phyloP scores from a whole-genome alignment of 805 yeast species.

The Helenozyma rhizophorensis region DNA sequence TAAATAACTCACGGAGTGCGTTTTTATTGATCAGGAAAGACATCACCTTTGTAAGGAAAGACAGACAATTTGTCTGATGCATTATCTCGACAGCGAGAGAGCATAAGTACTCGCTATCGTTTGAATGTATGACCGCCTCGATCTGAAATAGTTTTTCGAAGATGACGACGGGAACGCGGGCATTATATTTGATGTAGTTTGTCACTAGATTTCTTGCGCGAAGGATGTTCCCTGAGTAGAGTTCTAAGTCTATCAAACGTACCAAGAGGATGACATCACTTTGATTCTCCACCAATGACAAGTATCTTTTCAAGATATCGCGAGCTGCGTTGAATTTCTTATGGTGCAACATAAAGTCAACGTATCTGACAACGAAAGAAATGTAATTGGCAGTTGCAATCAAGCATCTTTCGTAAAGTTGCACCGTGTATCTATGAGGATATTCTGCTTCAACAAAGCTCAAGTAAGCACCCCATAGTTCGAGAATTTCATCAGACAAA shows the following conservation, averaged over 20 bases:
- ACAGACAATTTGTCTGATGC: slow-evolving; percentile 17
- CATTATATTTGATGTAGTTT: slow-evolving; percentile 19
- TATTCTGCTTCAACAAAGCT: slow-evolving; percentile 44
- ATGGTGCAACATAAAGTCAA: slow-evolving; percentile 36
- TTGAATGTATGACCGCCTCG: slow-evolving; percentile 29
- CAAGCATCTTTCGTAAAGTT: slow-evolving; percentile 47
- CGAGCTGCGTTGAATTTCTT: slow-evolving; percentile 33
- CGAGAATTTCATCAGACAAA: slow-evolving; percentile 20
- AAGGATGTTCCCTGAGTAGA: slow-evolving; percentile 30
- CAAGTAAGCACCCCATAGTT: slow-evolving; percentile 56
- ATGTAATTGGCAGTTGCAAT: slow-evolving; percentile 43
- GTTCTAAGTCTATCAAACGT: slow-evolving; percentile 42
- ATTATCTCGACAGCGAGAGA: slow-evolving; percentile 28
- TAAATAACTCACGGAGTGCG: slow-evolving; percentile 1
- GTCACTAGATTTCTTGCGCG: slow-evolving; percentile 35
- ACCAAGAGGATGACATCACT: slow-evolving; percentile 13
- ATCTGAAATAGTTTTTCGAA: slow-evolving; percentile 41
- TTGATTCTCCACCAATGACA: no score
- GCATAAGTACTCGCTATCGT: slow-evolving; percentile 23
- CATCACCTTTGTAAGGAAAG: slow-evolving; percentile 2
- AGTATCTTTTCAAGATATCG: slow-evolving; percentile 29
- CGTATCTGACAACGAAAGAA: slow-evolving; percentile 47
- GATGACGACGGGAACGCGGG: slow-evolving; percentile 28
- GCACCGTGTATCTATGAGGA: slow-evolving; percentile 17
- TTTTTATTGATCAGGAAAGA: slow-evolving; percentile 1